Base-by-base conservation (phyloP, 192 early-diverging fungal genomes). In the Coemansia sp. region DNA sequence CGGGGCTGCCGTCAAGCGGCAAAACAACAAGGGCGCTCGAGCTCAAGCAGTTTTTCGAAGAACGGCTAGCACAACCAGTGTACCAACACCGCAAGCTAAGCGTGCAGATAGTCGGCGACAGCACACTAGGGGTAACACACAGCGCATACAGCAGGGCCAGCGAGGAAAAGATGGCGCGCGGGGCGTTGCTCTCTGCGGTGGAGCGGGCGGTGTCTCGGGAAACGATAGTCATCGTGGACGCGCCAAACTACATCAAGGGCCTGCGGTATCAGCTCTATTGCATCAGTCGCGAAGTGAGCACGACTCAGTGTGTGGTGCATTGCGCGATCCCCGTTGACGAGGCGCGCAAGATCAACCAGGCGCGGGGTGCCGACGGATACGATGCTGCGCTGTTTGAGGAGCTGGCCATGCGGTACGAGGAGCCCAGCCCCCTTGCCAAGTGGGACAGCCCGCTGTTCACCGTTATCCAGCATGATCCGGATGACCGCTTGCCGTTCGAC, bases 381-480 rank as follows among this genome's bases (percentile, higher is more conserved):
- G 43, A 43, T 20, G 61, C 64, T n/a, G 45, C 39, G 35, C 18
- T 77, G 52, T 89, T 96, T 62, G 92, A 93, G 10, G 89, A 95
- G 56, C 85, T 99, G 44, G 71, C 89, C 10, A 88, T 90, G 45
- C 84, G 98, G 35, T 98, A 94, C 55, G 98, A 99, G 86, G 98
- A 99, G 62, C 97, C 96, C 33, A 92, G 97, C 66, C 85, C 87
- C 7, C 77, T 87, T 12, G 93, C 93, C 71, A 85, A 92, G 52
- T 99, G 98, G 98, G 98, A 99, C 76, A 89, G 94, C 2, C 98
- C 98, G 20, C 82, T 99, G n/a, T 96, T 97, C 65, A 93, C 93
- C 0, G 72, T 98, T 7, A 80, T 95, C 11, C 91, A 91, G 61
- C 85, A 89, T 23, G 93, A 94, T 41, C 63, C 65, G 2, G 66